A percentile compares a stretch with the other conserved stretches of the same genome.
phyloP scores from a whole-genome alignment of 108 stramenopile genomes.

The Pseudonitzschia multiseries region DNA sequence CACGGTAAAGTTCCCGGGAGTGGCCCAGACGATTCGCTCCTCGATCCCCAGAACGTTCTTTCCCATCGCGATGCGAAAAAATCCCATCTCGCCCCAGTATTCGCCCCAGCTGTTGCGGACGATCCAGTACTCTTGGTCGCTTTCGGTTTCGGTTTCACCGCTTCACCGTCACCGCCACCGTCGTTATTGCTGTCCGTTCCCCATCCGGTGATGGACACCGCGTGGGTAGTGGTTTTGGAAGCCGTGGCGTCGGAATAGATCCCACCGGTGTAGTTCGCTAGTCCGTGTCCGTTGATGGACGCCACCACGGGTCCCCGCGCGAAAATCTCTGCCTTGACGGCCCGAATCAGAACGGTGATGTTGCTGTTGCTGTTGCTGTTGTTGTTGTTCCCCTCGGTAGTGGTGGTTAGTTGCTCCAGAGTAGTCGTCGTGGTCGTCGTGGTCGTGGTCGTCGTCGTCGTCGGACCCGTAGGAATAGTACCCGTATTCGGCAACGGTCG shows the following conservation, averaged over 20 bases:
- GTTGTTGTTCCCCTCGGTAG: not conserved
- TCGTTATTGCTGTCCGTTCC: slow-evolving; percentile 32
- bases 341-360: slow-evolving; percentile 29
- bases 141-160: not conserved
- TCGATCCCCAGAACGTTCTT: slow-evolving; percentile 80
- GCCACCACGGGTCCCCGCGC: slow-evolving; percentile 88
- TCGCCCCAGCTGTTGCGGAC: slow-evolving; percentile 77
- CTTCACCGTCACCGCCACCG: not conserved
- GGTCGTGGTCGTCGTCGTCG: too few species aligned
- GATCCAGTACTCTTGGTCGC: slow-evolving; percentile 79
- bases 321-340: slow-evolving; percentile 90
- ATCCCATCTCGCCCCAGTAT: slow-evolving; percentile 65
- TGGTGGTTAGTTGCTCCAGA: too few species aligned
- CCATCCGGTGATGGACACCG: slow-evolving; percentile 90
- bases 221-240: slow-evolving; percentile 36
- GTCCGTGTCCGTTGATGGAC: slow-evolving; percentile 70
- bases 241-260: slow-evolving; percentile 3
- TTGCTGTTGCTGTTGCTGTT: not conserved
- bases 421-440: too few species aligned
- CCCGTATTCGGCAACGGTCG: slow-evolving; percentile 90
- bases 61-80: slow-evolving; percentile 59
- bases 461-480: too few species aligned
- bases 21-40: slow-evolving; percentile 73
- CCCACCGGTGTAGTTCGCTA: slow-evolving; percentile 50
- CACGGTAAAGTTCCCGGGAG: slow-evolving; percentile 64